Base-by-base conservation (phyloP, 768 basidiomycete genomes). In the Leccinum rimulosum region DNA sequence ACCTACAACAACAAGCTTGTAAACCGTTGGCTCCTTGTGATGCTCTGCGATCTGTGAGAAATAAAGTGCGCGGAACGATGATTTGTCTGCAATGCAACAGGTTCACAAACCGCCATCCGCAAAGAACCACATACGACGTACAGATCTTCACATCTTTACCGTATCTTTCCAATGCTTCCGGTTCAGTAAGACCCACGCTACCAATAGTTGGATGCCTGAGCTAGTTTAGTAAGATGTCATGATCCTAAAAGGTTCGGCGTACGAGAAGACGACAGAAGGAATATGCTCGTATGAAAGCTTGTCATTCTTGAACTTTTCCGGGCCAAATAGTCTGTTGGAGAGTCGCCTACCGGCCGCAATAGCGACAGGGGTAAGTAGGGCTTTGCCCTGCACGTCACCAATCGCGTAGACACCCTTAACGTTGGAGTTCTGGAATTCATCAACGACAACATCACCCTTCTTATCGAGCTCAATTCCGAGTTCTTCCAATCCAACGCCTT, bases 191-290 rank as follows among this genome's bases (percentile, higher is more conserved):
- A 53, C 97, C 97, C 35, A 98, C 93, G 14, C 95, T 91, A 33
- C 97, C 97, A 59, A 97, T 92, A 12, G 96, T 86, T 0, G 96
- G 97, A 73, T 98, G 96, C 8, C 93, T 96, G 61, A 31, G 12
- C 50, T 7, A 53, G 30, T 17, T 63, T 54, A 59, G 33, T 58
- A 58, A 36, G 51, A 47, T 47, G 30, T 36, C 45, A 52, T 45
- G 50, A 60, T 9, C n/a, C 62, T 40, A 52, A 15, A 30, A 47
- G 55, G 40, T 15, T 54, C 50, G 3, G 82, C 93, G 70, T 64
- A 95, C 93, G 96, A 93, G 78, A 98, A 98, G 57, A 98, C 94
- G 61, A 98, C 97, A 50, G 88, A 92, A 4, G 97, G 89, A 59
- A 99, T 95, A 71, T 98, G 84, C 35, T 87, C 81, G 71, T 98